These are phyloP conservation scores for Botrytis pseudocinerea DNA, from an alignment of 2,329 filamentous ascomycete species.

Conservation along the genomic window DNA sequence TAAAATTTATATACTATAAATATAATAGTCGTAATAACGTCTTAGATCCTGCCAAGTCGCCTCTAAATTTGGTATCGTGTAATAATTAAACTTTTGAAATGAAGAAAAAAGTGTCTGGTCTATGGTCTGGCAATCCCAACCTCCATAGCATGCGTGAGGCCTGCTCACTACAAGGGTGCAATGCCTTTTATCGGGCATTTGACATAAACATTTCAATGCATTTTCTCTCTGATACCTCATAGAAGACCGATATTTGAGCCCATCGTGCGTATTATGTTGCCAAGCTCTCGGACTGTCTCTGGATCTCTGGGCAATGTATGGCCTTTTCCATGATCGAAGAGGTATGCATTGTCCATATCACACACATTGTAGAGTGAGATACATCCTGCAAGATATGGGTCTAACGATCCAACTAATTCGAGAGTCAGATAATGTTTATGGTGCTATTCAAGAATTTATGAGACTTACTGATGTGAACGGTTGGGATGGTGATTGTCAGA, in stretches of 20 bases:
- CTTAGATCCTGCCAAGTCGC: background rate
- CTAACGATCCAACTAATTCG: conserved; percentile 52
- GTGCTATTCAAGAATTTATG: background rate
- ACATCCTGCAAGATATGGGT: conserved; percentile 63
- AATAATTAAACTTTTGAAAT: background rate
- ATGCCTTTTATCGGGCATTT: background rate
- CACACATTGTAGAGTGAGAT: conserved; percentile 66
- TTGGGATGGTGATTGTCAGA: conserved; percentile 53
- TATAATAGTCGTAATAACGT: background rate
- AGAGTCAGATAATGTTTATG: conserved; percentile 28
- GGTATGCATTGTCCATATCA: conserved; percentile 57
- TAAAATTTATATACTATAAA: background rate
- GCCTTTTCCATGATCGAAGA: conserved; percentile 66
- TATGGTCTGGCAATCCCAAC: background rate
- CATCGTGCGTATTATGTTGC: conserved; percentile 33
- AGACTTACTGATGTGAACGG: conserved; percentile 44
- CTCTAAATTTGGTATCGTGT: background rate
- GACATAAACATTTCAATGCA: background rate
- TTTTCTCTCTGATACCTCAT: background rate
- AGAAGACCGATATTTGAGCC: conserved; percentile 26
- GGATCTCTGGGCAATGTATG: conserved; percentile 60
- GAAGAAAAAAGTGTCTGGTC: background rate
- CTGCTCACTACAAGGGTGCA: background rate
- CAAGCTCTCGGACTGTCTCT: conserved; percentile 42
- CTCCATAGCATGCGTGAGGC: background rate